Evolutionary conservation across 73 alveolate genomes (phyloP), one percentile per base, ranked within the genome.

Genomic region (Paramecium tetraurelia): DNA sequence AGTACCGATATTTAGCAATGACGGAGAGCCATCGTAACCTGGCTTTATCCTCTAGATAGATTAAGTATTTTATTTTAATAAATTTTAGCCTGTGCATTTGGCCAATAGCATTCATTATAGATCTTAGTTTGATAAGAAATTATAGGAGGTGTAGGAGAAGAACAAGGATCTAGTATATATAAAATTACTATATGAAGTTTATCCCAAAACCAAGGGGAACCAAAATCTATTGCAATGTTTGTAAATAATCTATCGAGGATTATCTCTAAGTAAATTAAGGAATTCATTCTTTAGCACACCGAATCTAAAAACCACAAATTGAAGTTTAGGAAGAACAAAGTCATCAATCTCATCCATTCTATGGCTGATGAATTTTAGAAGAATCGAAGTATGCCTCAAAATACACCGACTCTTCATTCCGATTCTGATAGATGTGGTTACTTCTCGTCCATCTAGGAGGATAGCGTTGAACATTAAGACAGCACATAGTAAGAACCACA

Each of bases 321-420:
- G 21, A 72, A 72, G 86, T 72, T 72, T 72, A 72, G 59, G 86
- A 72, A 72, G 68, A 72, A 72, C 46, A 72, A 40, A 40, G 57
- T 72, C 86, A 36, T 72, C 59, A 72, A 40, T 10, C 57, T 36
- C 36, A 72, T 72, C 86, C 46, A 35, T 38, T 36, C 86, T 72
- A 35, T 72, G 33, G 86, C 86, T 72, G 86, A 72, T 36, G 86
- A 72, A 18, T 72, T 72, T 72, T 8, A 72, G 86, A 72, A 72
- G 86, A 40, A 38, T 16, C 86, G 46, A 40, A 72, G 86, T 40
- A 40, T 33, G 21, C 86, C 57, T 72, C 86, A 36, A 72, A 72
- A 14, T 36, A 40, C 86, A 72, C 33, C 46, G 86, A 40, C 40
- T 72, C 86, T 72, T 72, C 86, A 72, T 36, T 40, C 86, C 59